Evolutionary conservation across 164 flowering plant genomes (phyloP).

Genomic region (Protea cynaroides): DNA sequence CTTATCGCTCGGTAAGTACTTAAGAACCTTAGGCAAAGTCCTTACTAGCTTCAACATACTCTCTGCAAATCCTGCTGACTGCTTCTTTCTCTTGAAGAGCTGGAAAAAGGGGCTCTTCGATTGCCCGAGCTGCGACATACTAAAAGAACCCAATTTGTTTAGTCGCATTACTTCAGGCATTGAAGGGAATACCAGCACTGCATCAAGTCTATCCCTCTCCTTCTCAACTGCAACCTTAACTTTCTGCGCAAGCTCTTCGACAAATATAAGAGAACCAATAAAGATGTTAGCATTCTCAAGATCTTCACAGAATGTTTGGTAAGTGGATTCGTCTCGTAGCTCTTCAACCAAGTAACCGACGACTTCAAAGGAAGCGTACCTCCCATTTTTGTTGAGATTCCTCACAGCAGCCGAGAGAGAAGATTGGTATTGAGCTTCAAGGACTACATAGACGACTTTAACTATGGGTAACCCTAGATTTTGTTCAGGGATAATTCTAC

Average conservation of each 20-base stretch:
- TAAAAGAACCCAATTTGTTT: slow-evolving; percentile 89
- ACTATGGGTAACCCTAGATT: slow-evolving; percentile 56
- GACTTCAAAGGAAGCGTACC: slow-evolving; percentile 61
- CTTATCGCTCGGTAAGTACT: slow-evolving; percentile 95
- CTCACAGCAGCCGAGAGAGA: slow-evolving; percentile 79
- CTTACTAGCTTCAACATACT: slow-evolving; percentile 97
- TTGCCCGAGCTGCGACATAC: slow-evolving; percentile 96
- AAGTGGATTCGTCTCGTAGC: slow-evolving; percentile 64
- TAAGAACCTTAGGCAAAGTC: slow-evolving; percentile 94
- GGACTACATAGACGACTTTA: slow-evolving; percentile 88
- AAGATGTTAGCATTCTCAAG: slow-evolving; percentile 90
- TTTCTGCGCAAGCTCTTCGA: slow-evolving; percentile 90
- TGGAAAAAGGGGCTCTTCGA: slow-evolving; percentile 96
- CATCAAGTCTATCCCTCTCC: slow-evolving; percentile 89
- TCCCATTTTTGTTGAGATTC: slow-evolving; percentile 40
- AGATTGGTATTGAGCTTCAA: slow-evolving; percentile 97
- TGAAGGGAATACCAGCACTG: slow-evolving; percentile 95
- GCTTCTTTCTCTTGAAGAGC: slow-evolving; percentile 87
- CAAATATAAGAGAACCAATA: slow-evolving; percentile 93
- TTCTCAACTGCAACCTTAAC: slow-evolving; percentile 90
- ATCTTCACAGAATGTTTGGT: slow-evolving; percentile 70
- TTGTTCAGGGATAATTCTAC: slow-evolving; percentile 73
- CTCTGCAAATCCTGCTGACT: slow-evolving; percentile 85
- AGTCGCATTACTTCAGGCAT: slow-evolving; percentile 99
- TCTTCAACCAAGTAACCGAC: slow-evolving; percentile 98